phyloP scores from a whole-genome alignment of 306 rosid genomes.

The peach (Prunus persica) region DNA sequence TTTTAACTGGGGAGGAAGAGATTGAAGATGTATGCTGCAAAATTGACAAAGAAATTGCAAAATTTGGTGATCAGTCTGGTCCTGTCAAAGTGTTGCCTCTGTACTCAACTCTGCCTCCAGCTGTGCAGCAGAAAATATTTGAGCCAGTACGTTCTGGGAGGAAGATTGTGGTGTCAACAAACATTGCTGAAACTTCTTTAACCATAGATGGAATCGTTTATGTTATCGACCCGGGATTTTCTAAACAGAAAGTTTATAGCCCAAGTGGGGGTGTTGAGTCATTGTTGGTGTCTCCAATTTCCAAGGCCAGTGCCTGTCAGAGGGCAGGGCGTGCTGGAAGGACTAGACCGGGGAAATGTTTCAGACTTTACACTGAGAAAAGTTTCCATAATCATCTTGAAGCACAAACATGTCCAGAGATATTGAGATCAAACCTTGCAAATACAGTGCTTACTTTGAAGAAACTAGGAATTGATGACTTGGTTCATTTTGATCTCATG shows the following conservation, averaged over 20 bases:
- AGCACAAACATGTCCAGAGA: slow-evolving; percentile 91
- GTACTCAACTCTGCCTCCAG: slow-evolving; percentile 71
- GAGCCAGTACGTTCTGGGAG: slow-evolving; percentile 69
- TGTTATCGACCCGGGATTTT: slow-evolving; percentile 90
- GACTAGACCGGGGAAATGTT: slow-evolving; percentile 94
- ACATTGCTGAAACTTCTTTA: slow-evolving; percentile 71
- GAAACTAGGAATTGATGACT: slow-evolving; percentile 90
- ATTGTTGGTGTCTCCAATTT: slow-evolving; percentile 85
- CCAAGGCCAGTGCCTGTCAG: slow-evolving; percentile 94
- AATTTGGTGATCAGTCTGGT: slow-evolving; percentile 62
- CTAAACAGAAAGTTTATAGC: slow-evolving; percentile 87
- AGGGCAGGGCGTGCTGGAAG: slow-evolving; percentile 98
- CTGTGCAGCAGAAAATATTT: slow-evolving; percentile 72
- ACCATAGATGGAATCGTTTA: slow-evolving; percentile 73
- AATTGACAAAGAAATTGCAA: slow-evolving; percentile 51
- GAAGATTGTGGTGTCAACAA: slow-evolving; percentile 70
- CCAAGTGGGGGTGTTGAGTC: slow-evolving; percentile 89
- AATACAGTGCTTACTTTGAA: slow-evolving; percentile 91
- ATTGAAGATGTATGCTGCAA: slow-evolving; percentile 73
- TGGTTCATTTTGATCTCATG: slow-evolving; percentile 95
- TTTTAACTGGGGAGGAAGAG: slow-evolving; percentile 73
- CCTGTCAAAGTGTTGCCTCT: slow-evolving; percentile 65
- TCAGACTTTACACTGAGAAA: slow-evolving; percentile 86
- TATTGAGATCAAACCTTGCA: slow-evolving; percentile 91
- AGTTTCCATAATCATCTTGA: slow-evolving; percentile 88